Evolutionary conservation across 1,139 yeast genomes (phyloP).

Genomic region (Petasospora fabianii): DNA sequence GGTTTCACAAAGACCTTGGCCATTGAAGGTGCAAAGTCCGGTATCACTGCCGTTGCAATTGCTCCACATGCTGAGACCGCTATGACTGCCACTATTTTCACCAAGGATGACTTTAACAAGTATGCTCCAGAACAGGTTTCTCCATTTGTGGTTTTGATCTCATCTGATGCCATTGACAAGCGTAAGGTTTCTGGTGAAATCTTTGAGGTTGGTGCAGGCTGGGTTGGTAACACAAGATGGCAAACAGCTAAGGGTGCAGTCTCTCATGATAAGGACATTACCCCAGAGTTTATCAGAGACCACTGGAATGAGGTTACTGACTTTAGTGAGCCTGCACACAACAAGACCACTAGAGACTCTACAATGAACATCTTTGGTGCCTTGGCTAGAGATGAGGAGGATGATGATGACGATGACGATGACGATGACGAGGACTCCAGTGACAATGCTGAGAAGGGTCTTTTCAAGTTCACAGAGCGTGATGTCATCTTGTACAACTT

Average conservation of each 20-base stretch:
- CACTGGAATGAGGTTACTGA: conserved; percentile 64
- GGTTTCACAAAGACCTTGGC: conserved; percentile 87
- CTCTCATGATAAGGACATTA: conserved; percentile 45
- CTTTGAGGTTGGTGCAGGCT: conserved; percentile 82
- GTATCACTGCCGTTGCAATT: conserved; percentile 74
- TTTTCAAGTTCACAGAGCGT: conserved; percentile 53
- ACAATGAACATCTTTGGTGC: conserved; percentile 73
- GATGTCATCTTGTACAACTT: conserved; percentile 84
- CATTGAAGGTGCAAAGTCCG: conserved; percentile 78
- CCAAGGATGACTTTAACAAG: conserved; percentile 71
- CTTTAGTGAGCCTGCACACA: conserved; percentile 45
- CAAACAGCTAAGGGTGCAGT: conserved; percentile 89
- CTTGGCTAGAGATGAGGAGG: conserved; percentile 53
- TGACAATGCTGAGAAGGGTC: conserved; percentile 34
- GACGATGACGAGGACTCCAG: conserved; percentile 28
- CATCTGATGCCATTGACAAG: conserved; percentile 59
- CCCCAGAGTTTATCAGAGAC: conserved; percentile 70
- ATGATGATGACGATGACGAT: conserved; percentile 34
- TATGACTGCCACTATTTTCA: conserved; percentile 87
- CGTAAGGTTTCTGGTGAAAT: conserved; percentile 60
- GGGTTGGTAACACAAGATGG: conserved; percentile 95
- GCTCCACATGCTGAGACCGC: conserved; percentile 99
- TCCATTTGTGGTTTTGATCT: conserved; percentile 76
- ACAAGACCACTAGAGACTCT: conserved; percentile 73
- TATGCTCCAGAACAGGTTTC: conserved; percentile 90